Percentiles rank a stretch among this genome's conserved stretches.
Conservation (phyloP, 345 rosid genomes). For the Arabidopsis thaliana region DNA sequence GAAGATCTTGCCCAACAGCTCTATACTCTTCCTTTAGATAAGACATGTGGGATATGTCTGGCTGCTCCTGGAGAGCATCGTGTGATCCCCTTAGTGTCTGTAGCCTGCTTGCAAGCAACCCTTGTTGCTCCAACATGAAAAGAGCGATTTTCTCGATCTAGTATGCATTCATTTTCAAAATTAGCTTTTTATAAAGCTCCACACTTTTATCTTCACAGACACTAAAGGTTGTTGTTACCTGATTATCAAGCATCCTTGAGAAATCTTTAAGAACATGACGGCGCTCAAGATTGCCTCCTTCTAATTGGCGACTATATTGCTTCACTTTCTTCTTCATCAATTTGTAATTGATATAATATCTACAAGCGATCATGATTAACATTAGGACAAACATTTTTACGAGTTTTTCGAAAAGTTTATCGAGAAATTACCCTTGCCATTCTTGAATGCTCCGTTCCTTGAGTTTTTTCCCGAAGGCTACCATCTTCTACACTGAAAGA, state of each 20-base stretch:
- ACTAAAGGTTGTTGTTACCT: conserved; percentile 47
- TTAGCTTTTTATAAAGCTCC: not conserved
- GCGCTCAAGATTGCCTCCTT: conserved; percentile 72
- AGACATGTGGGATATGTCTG: conserved; percentile 59
- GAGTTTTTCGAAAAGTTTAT: not conserved
- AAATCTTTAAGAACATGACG: conserved; percentile 97
- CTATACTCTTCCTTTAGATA: conserved; percentile 70
- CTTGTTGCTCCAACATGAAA: conserved; percentile 96
- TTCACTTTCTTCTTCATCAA: conserved; percentile 94
- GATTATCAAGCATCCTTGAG: conserved; percentile 91
- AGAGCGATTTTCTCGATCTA: conserved; percentile 94
- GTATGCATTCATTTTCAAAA: conserved; percentile 14
- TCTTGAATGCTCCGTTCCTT: conserved; percentile 56
- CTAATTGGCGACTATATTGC: conserved; percentile 71
- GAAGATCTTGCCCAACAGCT: conserved; percentile 76
- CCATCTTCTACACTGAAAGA: conserved; percentile 36
- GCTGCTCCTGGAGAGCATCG: conserved; percentile 61
- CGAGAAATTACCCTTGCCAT: conserved; percentile 72
- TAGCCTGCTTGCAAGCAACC: conserved; percentile 80
- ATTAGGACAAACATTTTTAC: not conserved
- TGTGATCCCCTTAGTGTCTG: conserved; percentile 63
- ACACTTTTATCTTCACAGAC: not conserved
- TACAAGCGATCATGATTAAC: conserved; percentile 34
- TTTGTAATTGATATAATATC: conserved; percentile 93
- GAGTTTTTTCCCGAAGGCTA: conserved; percentile 47